Evolutionary conservation across 208 protist genomes (phyloP).

Genomic region (Endotrypanum monterogeii): DNA sequence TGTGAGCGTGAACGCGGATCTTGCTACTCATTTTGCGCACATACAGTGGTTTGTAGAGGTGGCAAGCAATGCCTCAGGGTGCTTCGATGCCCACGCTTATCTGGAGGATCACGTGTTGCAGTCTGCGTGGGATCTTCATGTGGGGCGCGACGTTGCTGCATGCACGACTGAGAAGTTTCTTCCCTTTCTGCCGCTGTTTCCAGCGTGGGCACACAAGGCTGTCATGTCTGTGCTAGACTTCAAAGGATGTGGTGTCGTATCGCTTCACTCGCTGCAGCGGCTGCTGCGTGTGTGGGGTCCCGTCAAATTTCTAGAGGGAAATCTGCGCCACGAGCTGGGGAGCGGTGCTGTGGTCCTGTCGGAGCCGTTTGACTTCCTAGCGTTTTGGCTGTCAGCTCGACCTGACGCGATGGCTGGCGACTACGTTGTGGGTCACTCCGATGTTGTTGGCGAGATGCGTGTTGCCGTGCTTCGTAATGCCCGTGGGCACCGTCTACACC

Average conservation of each 20-base stretch:
- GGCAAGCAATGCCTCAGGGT: conserved; percentile 25
- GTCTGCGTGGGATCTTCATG: conserved; percentile 51
- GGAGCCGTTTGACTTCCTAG: conserved; percentile 57
- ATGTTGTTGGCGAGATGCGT: conserved; percentile 58
- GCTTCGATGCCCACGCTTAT: conserved; percentile 47
- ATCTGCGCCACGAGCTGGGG: conserved; percentile 63
- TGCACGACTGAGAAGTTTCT: conserved; percentile 65
- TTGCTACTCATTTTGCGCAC: conserved; percentile 59
- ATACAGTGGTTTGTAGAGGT: conserved; percentile 69
- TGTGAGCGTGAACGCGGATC: conserved; percentile 41
- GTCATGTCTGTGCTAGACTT: conserved; percentile 72
- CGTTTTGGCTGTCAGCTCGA: conserved; percentile 43
- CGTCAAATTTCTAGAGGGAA: conserved; percentile 73
- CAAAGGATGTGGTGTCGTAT: conserved; percentile 75
- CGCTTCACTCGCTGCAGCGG: conserved; percentile 71
- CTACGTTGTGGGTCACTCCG: conserved; percentile 66
- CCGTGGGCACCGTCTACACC: conserved; percentile 17
- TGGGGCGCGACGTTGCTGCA: conserved; percentile 58
- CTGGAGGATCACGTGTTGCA: conserved; percentile 57
- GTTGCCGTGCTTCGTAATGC: conserved; percentile 48
- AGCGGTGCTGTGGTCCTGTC: conserved; percentile 56
- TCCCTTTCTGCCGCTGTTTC: conserved; percentile 50
- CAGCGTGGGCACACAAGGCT: conserved; percentile 46
- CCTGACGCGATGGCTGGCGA: conserved; percentile 70
- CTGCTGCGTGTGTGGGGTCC: conserved; percentile 85